Evolutionary conservation across 305 asterid species (phyloP).

Genomic region (Coffea humblotiana): DNA sequence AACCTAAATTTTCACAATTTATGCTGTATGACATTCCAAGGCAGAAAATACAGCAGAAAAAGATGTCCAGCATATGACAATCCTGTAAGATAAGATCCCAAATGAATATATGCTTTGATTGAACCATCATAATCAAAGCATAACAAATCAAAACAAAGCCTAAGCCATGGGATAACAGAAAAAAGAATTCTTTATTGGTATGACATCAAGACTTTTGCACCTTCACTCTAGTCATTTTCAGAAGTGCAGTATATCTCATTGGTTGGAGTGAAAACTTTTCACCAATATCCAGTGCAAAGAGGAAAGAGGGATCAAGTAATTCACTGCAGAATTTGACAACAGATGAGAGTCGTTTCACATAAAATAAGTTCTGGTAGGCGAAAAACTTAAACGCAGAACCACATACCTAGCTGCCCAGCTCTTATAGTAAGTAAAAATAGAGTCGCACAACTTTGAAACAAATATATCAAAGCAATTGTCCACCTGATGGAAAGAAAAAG

Average conservation of each 20-base stretch:
- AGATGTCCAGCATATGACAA: neutral
- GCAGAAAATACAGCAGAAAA: neutral
- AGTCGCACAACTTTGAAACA: constrained; percentile 75
- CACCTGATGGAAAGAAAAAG: constrained; percentile 55
- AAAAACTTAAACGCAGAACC: constrained; percentile 20
- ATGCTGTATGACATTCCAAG: neutral
- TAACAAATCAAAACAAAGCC: neutral
- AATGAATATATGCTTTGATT: neutral
- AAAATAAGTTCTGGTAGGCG: constrained; percentile 12
- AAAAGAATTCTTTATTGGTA: constrained; percentile 5
- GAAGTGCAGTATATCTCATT: constrained; percentile 72
- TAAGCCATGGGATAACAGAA: constrained; percentile 9
- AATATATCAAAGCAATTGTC: constrained; percentile 96
- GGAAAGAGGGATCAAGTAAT: constrained; percentile 93
- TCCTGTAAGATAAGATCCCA: neutral
- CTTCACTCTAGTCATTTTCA: constrained; percentile 89
- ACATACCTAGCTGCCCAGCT: constrained; percentile 97
- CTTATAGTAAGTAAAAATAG: constrained; percentile 85
- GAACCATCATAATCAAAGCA: neutral
- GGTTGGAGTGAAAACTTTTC: constrained; percentile 91
- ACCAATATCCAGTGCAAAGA: constrained; percentile 83
- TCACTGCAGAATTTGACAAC: constrained; percentile 57
- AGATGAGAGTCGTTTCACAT: constrained; percentile 8
- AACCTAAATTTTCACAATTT: neutral
- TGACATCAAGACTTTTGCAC: constrained; percentile 36